phyloP scores from a whole-genome alignment of 164 flowering plant genomes.

The Tetracentron sinense region DNA sequence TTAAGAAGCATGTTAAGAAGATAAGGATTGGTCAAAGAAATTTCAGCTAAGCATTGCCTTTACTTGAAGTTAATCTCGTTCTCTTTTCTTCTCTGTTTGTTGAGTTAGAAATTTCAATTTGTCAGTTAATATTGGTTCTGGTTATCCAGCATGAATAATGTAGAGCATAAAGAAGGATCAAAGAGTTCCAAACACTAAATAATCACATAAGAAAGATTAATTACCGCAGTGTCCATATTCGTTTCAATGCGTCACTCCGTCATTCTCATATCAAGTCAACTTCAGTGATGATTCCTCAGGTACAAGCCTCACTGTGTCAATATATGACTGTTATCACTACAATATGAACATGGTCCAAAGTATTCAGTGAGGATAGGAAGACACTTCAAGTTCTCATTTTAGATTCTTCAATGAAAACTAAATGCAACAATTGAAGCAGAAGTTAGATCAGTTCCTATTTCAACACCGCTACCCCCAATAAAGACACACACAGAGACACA shows the following conservation, averaged over 20 bases:
- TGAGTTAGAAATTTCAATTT: background rate
- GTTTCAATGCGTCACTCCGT: constrained; percentile 94
- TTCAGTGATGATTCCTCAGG: constrained; percentile 78
- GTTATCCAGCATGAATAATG: background rate
- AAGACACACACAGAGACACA: no score
- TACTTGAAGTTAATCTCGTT: no score
- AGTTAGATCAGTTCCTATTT: background rate
- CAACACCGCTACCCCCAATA: no score
- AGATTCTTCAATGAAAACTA: background rate
- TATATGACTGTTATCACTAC: constrained; percentile 5
- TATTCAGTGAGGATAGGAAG: background rate
- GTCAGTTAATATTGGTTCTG: no score
- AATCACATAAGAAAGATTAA: background rate
- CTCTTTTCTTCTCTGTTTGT: no score
- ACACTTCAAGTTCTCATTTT: background rate
- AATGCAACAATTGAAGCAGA: background rate
- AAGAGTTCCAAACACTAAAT: background rate
- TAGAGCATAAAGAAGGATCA: constrained; percentile 6
- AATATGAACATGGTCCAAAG: background rate
- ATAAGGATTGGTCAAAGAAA: background rate
- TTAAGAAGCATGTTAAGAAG: no score
- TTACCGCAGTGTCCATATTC: constrained; percentile 94
- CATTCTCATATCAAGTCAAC: constrained; percentile 88
- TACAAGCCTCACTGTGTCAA: constrained; percentile 86
- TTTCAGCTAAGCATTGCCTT: no score